Base-by-base conservation (phyloP, 257 asterid genomes). In the Dorcoceras hygrometricum region DNA sequence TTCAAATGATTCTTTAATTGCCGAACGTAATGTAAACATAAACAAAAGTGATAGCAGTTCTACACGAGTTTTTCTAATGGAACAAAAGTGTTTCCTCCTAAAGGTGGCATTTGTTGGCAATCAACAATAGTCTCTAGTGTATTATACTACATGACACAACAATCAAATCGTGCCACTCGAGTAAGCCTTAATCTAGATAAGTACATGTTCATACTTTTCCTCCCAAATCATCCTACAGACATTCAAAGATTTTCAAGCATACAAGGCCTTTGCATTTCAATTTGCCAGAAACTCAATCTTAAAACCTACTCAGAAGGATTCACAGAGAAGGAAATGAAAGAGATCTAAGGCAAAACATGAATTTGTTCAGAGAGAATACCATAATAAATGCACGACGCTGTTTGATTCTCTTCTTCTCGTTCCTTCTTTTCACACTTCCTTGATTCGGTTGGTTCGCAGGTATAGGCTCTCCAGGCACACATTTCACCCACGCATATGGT, bases 381-480 rank as follows among this genome's bases (percentile, higher is more conserved):
- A 10, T 39, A 0, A 39, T 39, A 39, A 39, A 39, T 0, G 93
- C 84, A 24, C 81, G 87, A 1, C 72, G 91, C 70, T 64, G 86
- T 48, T 71, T 83, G 31, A 86, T 86, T 66, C 93, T 81, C 79
- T 92, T 92, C 73, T 89, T 92, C 91, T 86, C 96, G 29, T 82
- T 84, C 78, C 96, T 87, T 53, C 86, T 69, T 85, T 89, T 92
- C 53, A 84, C 79, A 73, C 98, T 89, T 68, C 96, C 96, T 72
- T 85, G 76, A 72, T 92, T 92, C 19, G 98, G 98, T 74, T 87
- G 87, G 55, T 83, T 92, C 24, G 84, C 79, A 67, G 51, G 73
- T 68, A 86, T 81, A 57, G 95, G 87, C 31, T 92, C 85, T 57
- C 90, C 87, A n/a, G 95, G 93, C 55, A 63, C 76, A 72, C 72